Conservation (phyloP, 768 basidiomycete genomes). For the Russula compacta region DNA sequence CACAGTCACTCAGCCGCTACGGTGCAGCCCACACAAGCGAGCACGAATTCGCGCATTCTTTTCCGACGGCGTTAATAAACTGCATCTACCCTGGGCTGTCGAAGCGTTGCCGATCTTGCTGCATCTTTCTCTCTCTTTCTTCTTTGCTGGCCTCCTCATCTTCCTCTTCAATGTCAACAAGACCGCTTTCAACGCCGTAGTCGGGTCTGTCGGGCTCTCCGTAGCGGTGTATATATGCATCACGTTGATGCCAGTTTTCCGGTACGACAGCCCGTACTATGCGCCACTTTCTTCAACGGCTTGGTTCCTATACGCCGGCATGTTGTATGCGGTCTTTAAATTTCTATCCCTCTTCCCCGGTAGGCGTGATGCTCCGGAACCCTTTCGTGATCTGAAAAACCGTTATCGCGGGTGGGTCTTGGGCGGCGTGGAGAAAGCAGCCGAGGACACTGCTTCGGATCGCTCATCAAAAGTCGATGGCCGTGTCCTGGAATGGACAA, state of each 20-base stretch:
- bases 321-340: neutral
- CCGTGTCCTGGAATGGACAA: neutral
- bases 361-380: neutral
- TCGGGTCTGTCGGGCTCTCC: neutral
- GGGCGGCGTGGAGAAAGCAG: neutral
- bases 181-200: neutral
- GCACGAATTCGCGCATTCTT: neutral
- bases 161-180: neutral
- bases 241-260: neutral
- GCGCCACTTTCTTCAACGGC: neutral
- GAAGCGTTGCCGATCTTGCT: neutral
- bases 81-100: neutral
- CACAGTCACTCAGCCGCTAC: neutral
- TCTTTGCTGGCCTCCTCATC: neutral
- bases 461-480: neutral
- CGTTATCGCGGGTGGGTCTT: neutral
- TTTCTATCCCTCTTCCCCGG: neutral
- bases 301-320: neutral
- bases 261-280: neutral
- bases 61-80: neutral
- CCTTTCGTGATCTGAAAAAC: neutral
- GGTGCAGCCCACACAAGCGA: neutral
- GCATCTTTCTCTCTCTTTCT: neutral
- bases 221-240: neutral
- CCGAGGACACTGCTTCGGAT: neutral